Evolutionary conservation across 192 early-diverging fungal genomes (phyloP).

Genomic region (Jimgerdemannia flammicorona): DNA sequence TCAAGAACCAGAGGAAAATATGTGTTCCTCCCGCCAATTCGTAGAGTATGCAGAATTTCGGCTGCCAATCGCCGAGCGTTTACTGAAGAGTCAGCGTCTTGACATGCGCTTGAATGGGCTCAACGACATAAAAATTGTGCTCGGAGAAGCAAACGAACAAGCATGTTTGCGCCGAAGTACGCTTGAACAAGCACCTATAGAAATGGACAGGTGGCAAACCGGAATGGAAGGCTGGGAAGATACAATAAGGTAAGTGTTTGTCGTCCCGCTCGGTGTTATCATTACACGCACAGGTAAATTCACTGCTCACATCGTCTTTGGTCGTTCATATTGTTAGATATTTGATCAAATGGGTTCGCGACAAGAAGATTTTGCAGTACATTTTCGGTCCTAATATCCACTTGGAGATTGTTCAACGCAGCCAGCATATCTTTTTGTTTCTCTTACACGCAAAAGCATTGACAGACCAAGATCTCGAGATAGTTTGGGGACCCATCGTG

Average conservation of each 20-base stretch:
- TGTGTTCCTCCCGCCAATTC: conserved; percentile 24
- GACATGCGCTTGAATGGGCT: conserved; percentile 41
- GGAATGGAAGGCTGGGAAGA: background rate
- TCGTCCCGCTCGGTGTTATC: too few species aligned
- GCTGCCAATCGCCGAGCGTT: conserved; percentile 35
- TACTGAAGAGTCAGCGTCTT: conserved; percentile 38
- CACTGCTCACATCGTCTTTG: too few species aligned
- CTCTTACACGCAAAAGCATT: conserved; percentile 32
- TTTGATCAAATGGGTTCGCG: conserved; percentile 14
- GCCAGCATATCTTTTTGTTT: conserved; percentile 39
- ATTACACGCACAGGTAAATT: too few species aligned
- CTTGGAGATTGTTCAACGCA: conserved; percentile 42
- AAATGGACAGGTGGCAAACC: background rate
- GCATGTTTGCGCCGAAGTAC: conserved; percentile 29
- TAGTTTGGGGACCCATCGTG: conserved; percentile 38
- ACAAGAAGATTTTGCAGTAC: conserved; percentile 34
- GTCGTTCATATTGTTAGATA: background rate
- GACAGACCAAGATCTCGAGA: conserved; percentile 31
- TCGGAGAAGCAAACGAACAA: conserved; percentile 25
- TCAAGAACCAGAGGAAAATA: background rate
- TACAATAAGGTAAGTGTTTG: background rate
- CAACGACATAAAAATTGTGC: conserved; percentile 38
- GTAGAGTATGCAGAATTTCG: conserved; percentile 34
- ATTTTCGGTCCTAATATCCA: conserved; percentile 47
- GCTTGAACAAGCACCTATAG: background rate